Evolutionary conservation across 345 rosid genomes (phyloP), one percentile per base, ranked within the genome.

Genomic region (Linum trigynum): DNA sequence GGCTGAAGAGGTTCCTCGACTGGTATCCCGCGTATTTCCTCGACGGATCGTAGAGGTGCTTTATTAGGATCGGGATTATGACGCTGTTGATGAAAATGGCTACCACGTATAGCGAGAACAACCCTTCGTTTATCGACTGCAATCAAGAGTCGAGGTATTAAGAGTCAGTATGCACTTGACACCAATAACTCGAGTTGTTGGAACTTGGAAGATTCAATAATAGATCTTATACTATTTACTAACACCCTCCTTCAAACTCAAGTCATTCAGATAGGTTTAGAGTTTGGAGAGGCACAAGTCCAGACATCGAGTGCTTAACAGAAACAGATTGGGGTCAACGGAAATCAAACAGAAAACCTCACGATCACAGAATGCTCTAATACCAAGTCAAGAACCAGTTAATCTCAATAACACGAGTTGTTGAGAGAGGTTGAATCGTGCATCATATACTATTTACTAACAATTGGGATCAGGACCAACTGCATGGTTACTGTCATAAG

Each of bases 1-100:
- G 38, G 35, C 68, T 66, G 56, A 70, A 69, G 55, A 80, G 66
- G 36, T 81, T 80, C 41, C 70, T 72, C 56, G 78, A 59, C 63
- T 71, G 76, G 51, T 43, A 55, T 11, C 82, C 67, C 55, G 67
- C 59, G 61, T 71, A 72, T 16, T 68, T 79, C 60, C 66, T 69
- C 0, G 65, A 69, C 4, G 84, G 81, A 55, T 75, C 69, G n/a
- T 75, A 73, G 37, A 80, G 62, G 40, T 0, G 1, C 38, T 39
- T 68, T 36, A 77, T 40, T 48, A 75, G 0, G 1, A 81, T 75
- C 1, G 78, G 42, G 38, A 67, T n/a, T 40, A 74, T 11, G 5
- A 65, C 76, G 0, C 77, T 69, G 16, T 70, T 73, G 2, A 73
- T 2, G 8, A 77, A 5, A 3, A 75, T 60, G 5, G 71, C 79